phyloP scores from a whole-genome alignment of 2,329 filamentous ascomycete species.

The Epichloe sp. region DNA sequence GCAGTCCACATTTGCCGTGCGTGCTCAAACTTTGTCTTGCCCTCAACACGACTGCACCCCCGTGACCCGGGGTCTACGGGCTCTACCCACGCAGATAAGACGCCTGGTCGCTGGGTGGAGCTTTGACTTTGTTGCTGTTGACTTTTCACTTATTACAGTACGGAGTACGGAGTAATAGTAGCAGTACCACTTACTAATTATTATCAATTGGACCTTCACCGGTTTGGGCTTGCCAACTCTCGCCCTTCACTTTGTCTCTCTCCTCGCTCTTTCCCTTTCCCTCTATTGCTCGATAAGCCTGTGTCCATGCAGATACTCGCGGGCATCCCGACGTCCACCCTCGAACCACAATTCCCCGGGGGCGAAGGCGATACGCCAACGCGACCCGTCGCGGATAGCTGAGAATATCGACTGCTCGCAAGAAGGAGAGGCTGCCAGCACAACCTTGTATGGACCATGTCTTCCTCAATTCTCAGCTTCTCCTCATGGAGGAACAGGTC shows the following conservation, averaged over 20 bases:
- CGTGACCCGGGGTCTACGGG: too few species aligned
- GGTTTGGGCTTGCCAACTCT: neutral
- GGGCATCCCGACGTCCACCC: neutral
- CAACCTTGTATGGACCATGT: constrained; percentile 23
- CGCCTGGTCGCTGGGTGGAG: too few species aligned
- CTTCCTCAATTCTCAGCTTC: constrained; percentile 32
- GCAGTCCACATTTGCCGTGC: neutral
- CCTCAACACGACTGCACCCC: neutral
- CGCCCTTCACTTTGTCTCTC: neutral
- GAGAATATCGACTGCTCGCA: constrained; percentile 6
- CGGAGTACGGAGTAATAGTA: too few species aligned
- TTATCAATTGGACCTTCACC: neutral
- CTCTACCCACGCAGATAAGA: too few species aligned
- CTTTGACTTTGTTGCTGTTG: neutral
- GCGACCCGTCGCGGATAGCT: constrained; percentile 10
- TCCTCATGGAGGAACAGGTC: constrained; percentile 34
- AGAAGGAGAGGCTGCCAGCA: neutral
- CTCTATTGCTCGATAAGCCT: neutral
- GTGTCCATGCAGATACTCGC: neutral
- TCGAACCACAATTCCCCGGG: neutral
- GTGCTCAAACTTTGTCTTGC: neutral
- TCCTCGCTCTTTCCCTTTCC: neutral
- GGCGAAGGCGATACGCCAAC: constrained; percentile 8
- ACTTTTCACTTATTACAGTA: neutral
- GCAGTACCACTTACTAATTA: neutral